Base-by-base conservation (phyloP, 768 basidiomycete species). In the Tulasnella sp. region DNA sequence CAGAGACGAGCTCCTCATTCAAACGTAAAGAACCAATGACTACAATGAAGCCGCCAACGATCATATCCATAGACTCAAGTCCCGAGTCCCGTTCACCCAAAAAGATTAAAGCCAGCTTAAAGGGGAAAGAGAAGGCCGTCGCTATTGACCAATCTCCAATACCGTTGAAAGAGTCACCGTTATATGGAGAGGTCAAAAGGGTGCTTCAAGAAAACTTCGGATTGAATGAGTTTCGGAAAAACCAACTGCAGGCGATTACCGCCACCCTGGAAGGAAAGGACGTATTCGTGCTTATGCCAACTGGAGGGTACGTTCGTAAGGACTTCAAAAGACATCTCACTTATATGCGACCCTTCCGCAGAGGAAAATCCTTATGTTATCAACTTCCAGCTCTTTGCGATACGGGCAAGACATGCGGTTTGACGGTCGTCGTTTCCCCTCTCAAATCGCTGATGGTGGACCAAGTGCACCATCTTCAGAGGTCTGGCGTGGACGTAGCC, bases 211-310 rank as follows among this genome's bases (percentile, higher is more conserved):
- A 79, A 8, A 82, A 85, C 0, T 98, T 98, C 80, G 81, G 81
- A 5, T 82, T 98, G 16, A 76, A 84, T 0, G 76, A 78, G 0
- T 98, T 98, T 79, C 87, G 96, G 39, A 80, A 79, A 16, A 91
- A 98, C 79, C 97, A 98, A 78, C 84, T 94, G 44, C 89, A 91
- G 77, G 94, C 92, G 1, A 91, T 98, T 75, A 85, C 86, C 59
- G 90, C 90, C 17, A 88, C 91, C 0, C 81, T 99, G 79, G 83
- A 84, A 1, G 94, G 90, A 8, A 86, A 83, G 70, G 96, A 98
- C 77, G 92, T 94, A 19, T 94, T 98, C 75, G 92, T 98, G 19
- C 84, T 98, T 8, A 95, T 98, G 88, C 97, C 97, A 1, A 99
- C 97, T 1, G 95, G 94, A 40, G 94, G 94, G 69, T 71, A 62